Evolutionary conservation across 257 asterid species (phyloP), one percentile per base, ranked within the genome.

Genomic region (Nicotiana otophora): DNA sequence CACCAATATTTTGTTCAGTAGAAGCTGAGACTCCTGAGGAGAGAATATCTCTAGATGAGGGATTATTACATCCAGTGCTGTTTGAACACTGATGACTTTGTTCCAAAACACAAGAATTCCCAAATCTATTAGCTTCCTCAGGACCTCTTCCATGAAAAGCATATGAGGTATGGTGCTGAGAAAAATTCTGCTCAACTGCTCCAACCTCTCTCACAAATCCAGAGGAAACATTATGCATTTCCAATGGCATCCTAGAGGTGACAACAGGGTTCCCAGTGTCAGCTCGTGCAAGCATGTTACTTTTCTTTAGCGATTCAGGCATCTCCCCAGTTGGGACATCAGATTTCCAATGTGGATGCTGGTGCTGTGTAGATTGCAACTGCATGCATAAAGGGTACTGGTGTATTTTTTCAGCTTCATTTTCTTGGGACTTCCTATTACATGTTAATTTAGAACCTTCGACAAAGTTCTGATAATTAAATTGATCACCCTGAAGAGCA

Each of bases 161-260:
- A 79, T 63, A n/a, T 39, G 81, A 68, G 42, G 30, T 16, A 61
- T 68, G 70, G 69, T 69, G 23, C 83, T 63, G 81, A 34, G 67
- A 26, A 61, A 55, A 74, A 10, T 19, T 76, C 82, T 42, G 82
- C 51, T 76, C 82, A 53, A 58, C 58, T 84, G 78, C 55, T 79
- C 77, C 81, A 55, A 84, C 36, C 31, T 61, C 79, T 70, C 83
- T 42, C 68, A 34, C 48, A 79, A 42, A 63, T 58, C 76, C 81
- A 80, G 81, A 31, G 42, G 83, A 69, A 55, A 68, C 77, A 68
- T 80, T 61, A 72, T 55, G 34, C 64, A 61, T 74, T 63, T 51
- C 82, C 66, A 67, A 7, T 62, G 85, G 53, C 78, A 74, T 77
- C 69, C 80, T 63, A 77, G 30, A 83, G 30, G 33, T 64, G 36